Conservation (phyloP, 2,329 filamentous ascomycete species). For the Cercospora beticola region DNA sequence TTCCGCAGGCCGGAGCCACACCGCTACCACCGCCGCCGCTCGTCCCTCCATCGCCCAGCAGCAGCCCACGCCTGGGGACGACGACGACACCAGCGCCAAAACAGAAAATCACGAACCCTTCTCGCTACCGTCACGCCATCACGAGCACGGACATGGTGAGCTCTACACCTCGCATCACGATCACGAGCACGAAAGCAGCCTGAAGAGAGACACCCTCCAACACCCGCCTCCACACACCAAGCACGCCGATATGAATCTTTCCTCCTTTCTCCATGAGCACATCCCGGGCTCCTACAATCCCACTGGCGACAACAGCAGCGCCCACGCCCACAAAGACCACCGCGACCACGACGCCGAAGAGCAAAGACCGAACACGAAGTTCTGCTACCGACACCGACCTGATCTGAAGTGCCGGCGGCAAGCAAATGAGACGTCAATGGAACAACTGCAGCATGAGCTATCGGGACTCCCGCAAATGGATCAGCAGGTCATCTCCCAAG, state of each 20-base stretch:
- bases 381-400: constrained; percentile 91
- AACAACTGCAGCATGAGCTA: constrained; percentile 84
- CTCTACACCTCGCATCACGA: constrained; percentile 38
- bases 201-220: constrained; percentile 40
- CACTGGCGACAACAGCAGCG: constrained; percentile 49
- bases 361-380: constrained; percentile 71
- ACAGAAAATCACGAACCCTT: constrained; percentile 9
- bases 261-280: constrained; percentile 85
- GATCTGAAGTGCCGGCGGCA: constrained; percentile 91
- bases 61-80: constrained; percentile 9
- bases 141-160: constrained; percentile 29
- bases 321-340: constrained; percentile 35
- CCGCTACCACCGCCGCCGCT: background rate
- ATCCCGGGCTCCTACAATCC: constrained; percentile 88
- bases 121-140: constrained; percentile 12
- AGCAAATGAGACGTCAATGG: constrained; percentile 94
- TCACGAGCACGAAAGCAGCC: constrained; percentile 30
- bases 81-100: constrained; percentile 17
- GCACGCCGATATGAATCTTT: constrained; percentile 74
- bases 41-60: background rate
- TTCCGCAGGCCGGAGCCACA: background rate
- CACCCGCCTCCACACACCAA: constrained; percentile 50
- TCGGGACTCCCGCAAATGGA: constrained; percentile 78
- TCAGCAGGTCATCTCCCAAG: constrained; percentile 92
- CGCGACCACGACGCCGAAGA: constrained; percentile 32